A percentile compares a stretch with the other conserved stretches of the same genome.
These are phyloP conservation scores for Lathyrus sativus DNA, from an alignment of 306 rosid species.

Conservation along the genomic window DNA sequence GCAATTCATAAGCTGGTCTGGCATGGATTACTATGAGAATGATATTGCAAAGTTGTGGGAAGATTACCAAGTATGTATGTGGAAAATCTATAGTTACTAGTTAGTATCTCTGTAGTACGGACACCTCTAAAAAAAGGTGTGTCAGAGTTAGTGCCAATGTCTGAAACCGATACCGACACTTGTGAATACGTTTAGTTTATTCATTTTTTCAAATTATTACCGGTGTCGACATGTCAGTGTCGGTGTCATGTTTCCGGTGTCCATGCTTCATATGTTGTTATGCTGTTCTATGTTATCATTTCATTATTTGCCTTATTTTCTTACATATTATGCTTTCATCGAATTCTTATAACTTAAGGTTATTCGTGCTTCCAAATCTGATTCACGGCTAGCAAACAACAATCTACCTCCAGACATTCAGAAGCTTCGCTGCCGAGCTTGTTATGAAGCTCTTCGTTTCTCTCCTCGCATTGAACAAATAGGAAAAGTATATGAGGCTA, in stretches of 20 bases:
- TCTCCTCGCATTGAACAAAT: constrained; percentile 82
- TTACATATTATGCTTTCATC: constrained; percentile 31
- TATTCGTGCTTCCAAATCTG: constrained; percentile 93
- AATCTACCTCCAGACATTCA: constrained; percentile 82
- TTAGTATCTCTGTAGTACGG: too few species aligned
- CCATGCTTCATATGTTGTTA: neutral
- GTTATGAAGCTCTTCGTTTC: constrained; percentile 87
- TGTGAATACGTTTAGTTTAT: too few species aligned
- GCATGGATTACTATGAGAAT: constrained; percentile 75
- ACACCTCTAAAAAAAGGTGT: too few species aligned
- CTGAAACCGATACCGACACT: too few species aligned
- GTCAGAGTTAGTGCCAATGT: too few species aligned
- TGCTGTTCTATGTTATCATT: constrained; percentile 19
- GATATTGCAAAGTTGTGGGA: constrained; percentile 89
- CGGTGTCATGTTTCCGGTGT: too few species aligned
- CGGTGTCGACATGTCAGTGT: too few species aligned
- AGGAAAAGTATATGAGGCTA: constrained; percentile 68
- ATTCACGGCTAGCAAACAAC: constrained; percentile 92
- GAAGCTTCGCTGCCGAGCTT: constrained; percentile 94
- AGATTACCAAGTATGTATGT: constrained; percentile 63
- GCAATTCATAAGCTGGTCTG: constrained; percentile 96
- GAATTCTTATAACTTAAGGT: constrained; percentile 49
- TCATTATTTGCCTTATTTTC: neutral
- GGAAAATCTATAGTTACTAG: constrained; percentile 34
- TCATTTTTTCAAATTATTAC: too few species aligned